These are phyloP conservation scores for Barnettozyma pratensis DNA, from an alignment of 805 yeast species.

Conservation along the genomic window DNA sequence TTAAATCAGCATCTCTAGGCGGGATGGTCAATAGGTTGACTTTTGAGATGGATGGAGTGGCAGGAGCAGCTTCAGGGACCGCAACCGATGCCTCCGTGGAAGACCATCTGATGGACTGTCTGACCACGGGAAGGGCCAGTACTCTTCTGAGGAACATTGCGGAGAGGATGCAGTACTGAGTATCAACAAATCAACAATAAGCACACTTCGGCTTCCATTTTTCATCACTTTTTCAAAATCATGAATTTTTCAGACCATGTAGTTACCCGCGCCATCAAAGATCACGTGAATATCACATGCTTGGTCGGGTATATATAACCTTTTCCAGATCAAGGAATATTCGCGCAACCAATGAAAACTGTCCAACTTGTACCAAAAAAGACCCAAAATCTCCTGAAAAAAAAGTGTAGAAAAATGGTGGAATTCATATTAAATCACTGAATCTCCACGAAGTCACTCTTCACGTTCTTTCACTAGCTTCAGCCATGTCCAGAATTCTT, in stretches of 20 bases:
- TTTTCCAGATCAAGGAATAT: background rate
- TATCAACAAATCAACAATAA: too few species aligned
- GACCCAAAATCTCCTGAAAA: constrained; percentile 4
- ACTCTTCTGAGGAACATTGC: constrained; percentile 3
- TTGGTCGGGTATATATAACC: background rate
- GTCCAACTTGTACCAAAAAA: constrained; percentile 1
- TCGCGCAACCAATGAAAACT: constrained; percentile 9
- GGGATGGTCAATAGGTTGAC: constrained; percentile 30
- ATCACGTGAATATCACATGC: background rate
- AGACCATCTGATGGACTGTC: background rate
- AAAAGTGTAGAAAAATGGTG: background rate
- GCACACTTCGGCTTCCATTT: too few species aligned
- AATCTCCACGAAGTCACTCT: background rate
- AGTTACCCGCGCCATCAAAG: background rate
- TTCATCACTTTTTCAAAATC: background rate
- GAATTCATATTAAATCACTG: background rate
- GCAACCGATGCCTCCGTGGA: constrained; percentile 4
- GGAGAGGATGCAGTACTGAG: too few species aligned
- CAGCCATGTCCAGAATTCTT: constrained; percentile 51
- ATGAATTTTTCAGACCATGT: background rate
- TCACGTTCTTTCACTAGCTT: background rate
- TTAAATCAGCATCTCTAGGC: constrained; percentile 43
- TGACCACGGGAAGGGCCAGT: background rate
- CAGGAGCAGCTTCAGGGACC: background rate
- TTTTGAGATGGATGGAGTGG: constrained; percentile 8